These are phyloP conservation scores for Microbotryomycetes sp. DNA, from an alignment of 1,284 basidiomycete genomes.

Conservation along the genomic window DNA sequence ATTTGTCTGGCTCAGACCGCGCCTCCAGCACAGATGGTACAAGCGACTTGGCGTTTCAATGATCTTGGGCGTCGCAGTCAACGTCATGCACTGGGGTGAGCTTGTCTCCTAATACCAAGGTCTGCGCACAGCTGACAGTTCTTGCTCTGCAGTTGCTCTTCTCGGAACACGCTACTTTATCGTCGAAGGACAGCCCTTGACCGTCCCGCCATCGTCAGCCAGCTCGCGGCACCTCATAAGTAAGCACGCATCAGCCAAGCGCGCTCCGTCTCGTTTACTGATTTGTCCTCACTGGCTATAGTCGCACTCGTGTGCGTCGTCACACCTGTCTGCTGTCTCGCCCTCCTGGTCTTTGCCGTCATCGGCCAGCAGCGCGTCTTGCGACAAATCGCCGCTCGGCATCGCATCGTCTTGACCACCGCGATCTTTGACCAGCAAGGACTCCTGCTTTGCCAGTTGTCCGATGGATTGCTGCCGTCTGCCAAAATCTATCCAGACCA, in stretches of 20 bases:
- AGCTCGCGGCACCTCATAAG: conserved; percentile 22
- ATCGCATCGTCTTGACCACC: conserved; percentile 44
- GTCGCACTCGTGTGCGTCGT: conserved; percentile 44
- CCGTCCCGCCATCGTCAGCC: background rate
- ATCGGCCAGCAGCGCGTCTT: conserved; percentile 38
- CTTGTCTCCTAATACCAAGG: conserved; percentile 13
- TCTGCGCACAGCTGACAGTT: conserved; percentile 1
- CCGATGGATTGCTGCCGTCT: conserved; percentile 44
- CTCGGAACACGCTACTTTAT: conserved; percentile 32
- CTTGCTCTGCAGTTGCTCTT: conserved; percentile 13
- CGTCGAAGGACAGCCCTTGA: conserved; percentile 1
- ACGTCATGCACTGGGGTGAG: conserved; percentile 42
- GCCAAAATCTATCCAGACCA: conserved; percentile 18
- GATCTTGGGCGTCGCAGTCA: conserved; percentile 43
- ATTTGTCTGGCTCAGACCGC: conserved; percentile 47
- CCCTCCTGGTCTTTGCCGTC: conserved; percentile 41
- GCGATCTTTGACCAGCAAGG: conserved; percentile 44
- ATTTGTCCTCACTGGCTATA: background rate
- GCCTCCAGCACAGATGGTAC: conserved; percentile 45
- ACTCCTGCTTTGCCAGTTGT: conserved; percentile 42
- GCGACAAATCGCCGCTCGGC: conserved; percentile 39
- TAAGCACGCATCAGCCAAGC: background rate
- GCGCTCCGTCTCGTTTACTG: too few species aligned
- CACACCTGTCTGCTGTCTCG: conserved; percentile 43
- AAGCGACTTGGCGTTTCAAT: conserved; percentile 43